Conservation (phyloP, 306 rosid species). For the Glycine latifolia region DNA sequence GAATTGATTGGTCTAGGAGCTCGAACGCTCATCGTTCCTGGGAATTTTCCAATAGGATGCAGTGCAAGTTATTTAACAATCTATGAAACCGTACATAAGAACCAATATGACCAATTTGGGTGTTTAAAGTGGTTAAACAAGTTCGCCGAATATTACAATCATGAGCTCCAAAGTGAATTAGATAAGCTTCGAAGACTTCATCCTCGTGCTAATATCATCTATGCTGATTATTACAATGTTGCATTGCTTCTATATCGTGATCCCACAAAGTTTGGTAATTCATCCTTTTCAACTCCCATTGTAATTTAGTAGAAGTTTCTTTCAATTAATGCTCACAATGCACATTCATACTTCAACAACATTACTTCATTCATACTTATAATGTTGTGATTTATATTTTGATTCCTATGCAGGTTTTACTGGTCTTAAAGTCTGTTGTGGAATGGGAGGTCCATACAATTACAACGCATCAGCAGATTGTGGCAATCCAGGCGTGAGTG, state of each 20-base stretch:
- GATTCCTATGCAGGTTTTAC: slow-evolving; percentile 47
- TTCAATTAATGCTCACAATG: background rate
- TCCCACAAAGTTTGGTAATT: slow-evolving; percentile 53
- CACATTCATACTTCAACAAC: background rate
- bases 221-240: slow-evolving; percentile 60
- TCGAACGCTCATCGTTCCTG: slow-evolving; percentile 45
- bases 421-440: slow-evolving; percentile 48
- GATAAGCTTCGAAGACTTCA: slow-evolving; percentile 39
- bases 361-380: background rate
- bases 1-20: too few relatives aligned
- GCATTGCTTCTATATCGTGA: slow-evolving; percentile 42
- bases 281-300: background rate
- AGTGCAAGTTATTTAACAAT: slow-evolving; percentile 31
- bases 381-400: background rate
- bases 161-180: slow-evolving; percentile 49
- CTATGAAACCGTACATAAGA: slow-evolving; percentile 35
- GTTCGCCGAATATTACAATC: slow-evolving; percentile 55
- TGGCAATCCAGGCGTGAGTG: slow-evolving; percentile 13
- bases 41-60: slow-evolving; percentile 62
- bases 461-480: slow-evolving; percentile 28
- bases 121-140: slow-evolving; percentile 60
- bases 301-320: background rate
- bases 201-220: slow-evolving; percentile 51
- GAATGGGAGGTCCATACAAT: slow-evolving; percentile 48
- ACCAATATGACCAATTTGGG: slow-evolving; percentile 40